A percentile compares a stretch with the other conserved stretches of the same genome.
phyloP scores from a whole-genome alignment of 805 yeast genomes.

The Hemisphaericaspora nanyangensis region DNA sequence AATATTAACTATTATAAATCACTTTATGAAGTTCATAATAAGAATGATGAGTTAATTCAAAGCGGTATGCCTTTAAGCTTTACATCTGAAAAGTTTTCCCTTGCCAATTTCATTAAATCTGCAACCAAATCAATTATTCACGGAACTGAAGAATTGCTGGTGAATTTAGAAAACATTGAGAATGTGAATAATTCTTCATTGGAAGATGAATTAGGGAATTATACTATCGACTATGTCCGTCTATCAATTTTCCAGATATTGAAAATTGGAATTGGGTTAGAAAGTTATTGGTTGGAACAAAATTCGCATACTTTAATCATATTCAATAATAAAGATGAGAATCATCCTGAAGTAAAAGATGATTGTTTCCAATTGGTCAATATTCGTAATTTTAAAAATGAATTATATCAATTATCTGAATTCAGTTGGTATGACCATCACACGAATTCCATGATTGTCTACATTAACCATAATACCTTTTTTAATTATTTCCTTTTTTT shows the following conservation, averaged over 20 bases:
- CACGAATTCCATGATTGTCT: slow-evolving; percentile 11
- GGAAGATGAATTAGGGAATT: slow-evolving; percentile 31
- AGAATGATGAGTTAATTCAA: slow-evolving; percentile 30
- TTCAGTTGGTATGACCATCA: slow-evolving; percentile 24
- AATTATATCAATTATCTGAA: slow-evolving; percentile 22
- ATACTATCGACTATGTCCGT: slow-evolving; percentile 23
- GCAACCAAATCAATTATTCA: slow-evolving; percentile 32
- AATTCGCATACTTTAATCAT: slow-evolving; percentile 37
- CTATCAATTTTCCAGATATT: slow-evolving; percentile 28
- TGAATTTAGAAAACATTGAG: slow-evolving; percentile 34
- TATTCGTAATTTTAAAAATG: slow-evolving; percentile 26
- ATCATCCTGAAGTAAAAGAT: slow-evolving; percentile 5
- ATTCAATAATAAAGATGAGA: slow-evolving; percentile 17
- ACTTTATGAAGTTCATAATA: slow-evolving; percentile 28
- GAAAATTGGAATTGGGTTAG: slow-evolving; percentile 29
- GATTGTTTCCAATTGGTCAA: slow-evolving; percentile 31
- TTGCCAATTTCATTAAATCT: slow-evolving; percentile 24
- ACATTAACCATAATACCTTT: slow-evolving; percentile 22
- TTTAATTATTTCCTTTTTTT: slow-evolving; percentile 27
- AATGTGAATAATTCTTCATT: slow-evolving; percentile 22
- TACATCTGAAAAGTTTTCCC: slow-evolving; percentile 20
- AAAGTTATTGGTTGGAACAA: slow-evolving; percentile 33
- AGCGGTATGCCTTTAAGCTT: slow-evolving; percentile 30
- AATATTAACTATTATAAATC: slow-evolving; percentile 26
- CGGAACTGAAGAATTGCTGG: slow-evolving; percentile 15